Conservation (phyloP, 257 asterid species). For the Ligustrum vulgare region DNA sequence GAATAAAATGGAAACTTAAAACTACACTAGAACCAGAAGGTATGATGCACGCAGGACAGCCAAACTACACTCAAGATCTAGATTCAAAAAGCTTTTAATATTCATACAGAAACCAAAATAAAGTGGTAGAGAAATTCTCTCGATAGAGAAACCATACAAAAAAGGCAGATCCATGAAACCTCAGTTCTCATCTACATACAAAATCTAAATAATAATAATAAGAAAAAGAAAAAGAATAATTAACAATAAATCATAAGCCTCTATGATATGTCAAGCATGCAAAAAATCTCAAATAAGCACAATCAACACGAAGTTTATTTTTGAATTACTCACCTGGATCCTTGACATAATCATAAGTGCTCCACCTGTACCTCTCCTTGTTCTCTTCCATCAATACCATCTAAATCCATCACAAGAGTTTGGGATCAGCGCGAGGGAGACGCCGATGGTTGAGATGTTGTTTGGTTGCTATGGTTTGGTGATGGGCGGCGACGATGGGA, state of each 20-base stretch:
- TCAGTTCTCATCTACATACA: not conserved
- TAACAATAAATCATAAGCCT: conserved; percentile 3
- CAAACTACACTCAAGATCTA: not conserved
- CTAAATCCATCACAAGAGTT: conserved; percentile 89
- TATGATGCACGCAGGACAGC: no score
- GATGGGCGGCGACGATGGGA: no score
- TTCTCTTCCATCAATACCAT: conserved; percentile 99
- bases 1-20: not conserved
- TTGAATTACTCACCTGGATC: conserved; percentile 48
- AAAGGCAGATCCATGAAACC: not conserved
- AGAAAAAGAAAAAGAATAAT: no score
- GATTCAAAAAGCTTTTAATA: not conserved
- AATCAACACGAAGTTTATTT: not conserved
- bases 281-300: conserved; percentile 8
- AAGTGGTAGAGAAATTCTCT: not conserved
- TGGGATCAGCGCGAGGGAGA: no score
- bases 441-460: no score
- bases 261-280: not conserved
- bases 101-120: not conserved
- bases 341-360: conserved; percentile 22
- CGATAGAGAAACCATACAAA: not conserved
- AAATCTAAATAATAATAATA: no score
- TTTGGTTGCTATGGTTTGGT: no score
- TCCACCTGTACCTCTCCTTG: conserved; percentile 76
- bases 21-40: not conserved